These are phyloP conservation scores for Magnaporthiopsis poae DNA, from an alignment of 2,329 filamentous ascomycete genomes.

Conservation along the genomic window DNA sequence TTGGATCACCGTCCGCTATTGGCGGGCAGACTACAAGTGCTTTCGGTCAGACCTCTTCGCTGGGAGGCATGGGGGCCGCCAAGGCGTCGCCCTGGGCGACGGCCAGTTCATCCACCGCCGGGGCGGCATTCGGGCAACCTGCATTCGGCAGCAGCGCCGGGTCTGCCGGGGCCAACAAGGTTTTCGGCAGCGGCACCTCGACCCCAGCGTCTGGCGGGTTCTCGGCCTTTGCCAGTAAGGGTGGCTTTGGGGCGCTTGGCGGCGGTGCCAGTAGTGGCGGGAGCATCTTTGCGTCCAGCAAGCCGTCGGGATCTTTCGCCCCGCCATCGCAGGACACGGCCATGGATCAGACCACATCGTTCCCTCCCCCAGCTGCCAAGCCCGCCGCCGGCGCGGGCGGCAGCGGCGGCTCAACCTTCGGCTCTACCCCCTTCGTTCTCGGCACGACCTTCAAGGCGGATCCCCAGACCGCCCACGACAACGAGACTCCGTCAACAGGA, in stretches of 20 bases:
- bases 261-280: conserved; percentile 24
- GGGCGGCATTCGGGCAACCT: conserved; percentile 42
- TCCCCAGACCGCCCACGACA: conserved; percentile 49
- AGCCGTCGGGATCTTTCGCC: conserved; percentile 23
- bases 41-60: conserved; percentile 43
- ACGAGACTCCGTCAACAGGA: conserved; percentile 33
- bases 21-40: conserved; percentile 25
- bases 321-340: conserved; percentile 22
- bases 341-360: conserved; percentile 28
- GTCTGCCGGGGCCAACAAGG: conserved; percentile 19
- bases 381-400: conserved; percentile 7
- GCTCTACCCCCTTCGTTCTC: conserved; percentile 54
- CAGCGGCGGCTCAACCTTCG: conserved; percentile 26
- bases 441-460: conserved; percentile 59
- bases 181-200: conserved; percentile 25
- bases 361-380: conserved; percentile 30
- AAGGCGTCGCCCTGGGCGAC: conserved; percentile 46
- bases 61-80: conserved; percentile 26
- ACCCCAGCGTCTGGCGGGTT: conserved; percentile 17
- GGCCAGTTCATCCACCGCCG: conserved; percentile 22
- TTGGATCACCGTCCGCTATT: conserved; percentile 28
- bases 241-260: conserved; percentile 44
- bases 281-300: conserved; percentile 31
- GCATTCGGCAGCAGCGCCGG: conserved; percentile 31
- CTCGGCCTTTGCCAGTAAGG: conserved; percentile 16